Conservation (phyloP, 768 basidiomycete species). For the Inosperma sp. region DNA sequence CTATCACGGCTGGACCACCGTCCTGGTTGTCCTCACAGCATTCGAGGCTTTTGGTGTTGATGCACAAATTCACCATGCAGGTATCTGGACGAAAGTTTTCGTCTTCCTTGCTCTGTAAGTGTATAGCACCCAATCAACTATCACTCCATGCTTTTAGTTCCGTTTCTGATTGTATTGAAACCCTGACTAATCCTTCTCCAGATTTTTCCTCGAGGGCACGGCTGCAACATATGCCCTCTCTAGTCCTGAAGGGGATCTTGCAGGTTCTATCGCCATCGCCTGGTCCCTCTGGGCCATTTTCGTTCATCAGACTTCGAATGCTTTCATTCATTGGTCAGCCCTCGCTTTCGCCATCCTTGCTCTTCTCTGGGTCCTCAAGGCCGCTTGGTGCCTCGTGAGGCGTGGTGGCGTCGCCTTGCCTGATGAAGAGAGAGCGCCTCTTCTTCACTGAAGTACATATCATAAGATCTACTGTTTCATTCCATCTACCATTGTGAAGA, state of each 20-base stretch:
- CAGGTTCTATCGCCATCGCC: conserved; percentile 85
- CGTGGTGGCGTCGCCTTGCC: conserved; percentile 54
- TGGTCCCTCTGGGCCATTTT: conserved; percentile 96
- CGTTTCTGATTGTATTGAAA: conserved; percentile 7
- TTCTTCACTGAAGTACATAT: conserved; percentile 53
- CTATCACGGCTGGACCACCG: conserved; percentile 90
- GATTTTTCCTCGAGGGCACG: conserved; percentile 89
- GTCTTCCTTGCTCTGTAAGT: conserved; percentile 87
- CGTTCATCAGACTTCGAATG: conserved; percentile 57
- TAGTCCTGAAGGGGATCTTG: conserved; percentile 83
- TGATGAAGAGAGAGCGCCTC: conserved; percentile 87
- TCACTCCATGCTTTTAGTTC: neutral
- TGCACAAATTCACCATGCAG: conserved; percentile 56
- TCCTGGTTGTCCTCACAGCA: conserved; percentile 73
- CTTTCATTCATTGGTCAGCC: conserved; percentile 88
- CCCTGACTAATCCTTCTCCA: conserved; percentile 24
- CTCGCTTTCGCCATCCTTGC: conserved; percentile 83
- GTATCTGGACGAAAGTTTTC: conserved; percentile 91
- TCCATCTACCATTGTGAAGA: no score
- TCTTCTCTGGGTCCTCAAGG: conserved; percentile 80
- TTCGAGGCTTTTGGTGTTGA: conserved; percentile 90
- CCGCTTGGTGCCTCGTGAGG: conserved; percentile 51
- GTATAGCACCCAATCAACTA: no score
- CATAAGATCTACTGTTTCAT: no score
- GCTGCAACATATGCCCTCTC: conserved; percentile 95